A percentile compares a stretch with the other conserved stretches of the same genome.
phyloP scores from a whole-genome alignment of 371 early-diverging fungal genomes.

The Mucor mucedo region DNA sequence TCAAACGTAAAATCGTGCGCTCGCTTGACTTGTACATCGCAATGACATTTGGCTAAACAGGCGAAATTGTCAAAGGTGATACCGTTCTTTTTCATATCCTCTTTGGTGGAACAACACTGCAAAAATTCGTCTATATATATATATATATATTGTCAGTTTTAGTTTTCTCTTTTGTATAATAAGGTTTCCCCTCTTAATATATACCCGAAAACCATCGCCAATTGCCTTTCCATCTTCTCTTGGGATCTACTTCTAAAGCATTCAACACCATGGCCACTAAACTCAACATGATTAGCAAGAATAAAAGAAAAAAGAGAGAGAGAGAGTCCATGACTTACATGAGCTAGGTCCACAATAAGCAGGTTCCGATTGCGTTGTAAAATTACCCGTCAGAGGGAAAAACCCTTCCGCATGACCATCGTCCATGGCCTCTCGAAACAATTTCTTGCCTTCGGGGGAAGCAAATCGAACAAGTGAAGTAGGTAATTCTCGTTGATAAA shows the following conservation, averaged over 20 bases:
- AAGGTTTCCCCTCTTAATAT: not conserved
- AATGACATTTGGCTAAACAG: slow-evolving; percentile 86
- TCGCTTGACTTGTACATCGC: slow-evolving; percentile 77
- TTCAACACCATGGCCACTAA: slow-evolving; percentile 91
- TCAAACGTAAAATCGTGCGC: slow-evolving; percentile 68
- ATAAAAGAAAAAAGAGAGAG: slow-evolving; percentile 50
- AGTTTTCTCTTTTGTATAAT: not conserved
- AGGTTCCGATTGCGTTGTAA: slow-evolving; percentile 91
- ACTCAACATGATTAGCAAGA: slow-evolving; percentile 36
- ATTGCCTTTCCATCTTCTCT: slow-evolving; percentile 89
- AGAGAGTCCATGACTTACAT: slow-evolving; percentile 58
- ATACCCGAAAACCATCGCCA: slow-evolving; percentile 82
- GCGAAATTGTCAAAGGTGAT: slow-evolving; percentile 90
- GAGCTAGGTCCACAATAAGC: slow-evolving; percentile 66
- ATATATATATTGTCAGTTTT: not conserved
- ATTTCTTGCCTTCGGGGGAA: slow-evolving; percentile 74
- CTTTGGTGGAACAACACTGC: slow-evolving; percentile 81
- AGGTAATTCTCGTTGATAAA: slow-evolving; percentile 82
- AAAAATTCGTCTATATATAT: slow-evolving; percentile 75
- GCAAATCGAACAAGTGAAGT: slow-evolving; percentile 77
- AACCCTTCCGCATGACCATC: slow-evolving; percentile 85
- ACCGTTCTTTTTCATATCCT: slow-evolving; percentile 81
- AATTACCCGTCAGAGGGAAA: slow-evolving; percentile 86
- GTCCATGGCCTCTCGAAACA: slow-evolving; percentile 81
- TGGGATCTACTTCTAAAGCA: slow-evolving; percentile 89